Evolutionary conservation across 768 basidiomycete genomes (phyloP).

Genomic region (Fomitopsis pulvina): DNA sequence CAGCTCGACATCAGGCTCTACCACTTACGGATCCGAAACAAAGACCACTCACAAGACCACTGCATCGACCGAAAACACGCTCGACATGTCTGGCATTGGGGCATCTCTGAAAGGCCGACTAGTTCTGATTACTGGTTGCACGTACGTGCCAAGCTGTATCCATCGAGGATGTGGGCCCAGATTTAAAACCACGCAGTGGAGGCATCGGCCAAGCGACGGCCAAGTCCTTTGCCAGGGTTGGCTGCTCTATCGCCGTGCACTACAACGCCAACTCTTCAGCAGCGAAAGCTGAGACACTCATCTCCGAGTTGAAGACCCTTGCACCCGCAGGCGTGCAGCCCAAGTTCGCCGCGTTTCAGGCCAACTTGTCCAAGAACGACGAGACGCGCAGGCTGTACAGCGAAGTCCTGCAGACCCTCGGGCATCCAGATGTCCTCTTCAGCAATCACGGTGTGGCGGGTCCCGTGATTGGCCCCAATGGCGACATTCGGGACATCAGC

Average conservation of each 20-base stretch:
- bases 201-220: slow-evolving; percentile 50
- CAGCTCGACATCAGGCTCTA: neutral
- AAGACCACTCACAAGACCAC: too few relatives aligned
- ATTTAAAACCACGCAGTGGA: slow-evolving; percentile 27
- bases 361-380: slow-evolving; percentile 41
- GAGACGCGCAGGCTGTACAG: slow-evolving; percentile 35
- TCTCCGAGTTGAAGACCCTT: slow-evolving; percentile 26
- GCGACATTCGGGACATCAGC: slow-evolving; percentile 38
- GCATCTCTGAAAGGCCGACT: slow-evolving; percentile 25
- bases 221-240: slow-evolving; percentile 35
- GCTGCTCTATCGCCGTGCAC: slow-evolving; percentile 42
- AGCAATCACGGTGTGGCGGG: slow-evolving; percentile 43
- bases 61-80: too few relatives aligned
- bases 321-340: slow-evolving; percentile 22
- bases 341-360: slow-evolving; percentile 38
- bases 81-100: slow-evolving; percentile 1
- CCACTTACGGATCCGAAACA: neutral
- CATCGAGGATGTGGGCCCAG: neutral
- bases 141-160: slow-evolving; percentile 19
- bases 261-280: slow-evolving; percentile 33
- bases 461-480: slow-evolving; percentile 35
- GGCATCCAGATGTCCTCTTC: slow-evolving; percentile 45
- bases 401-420: slow-evolving; percentile 36
- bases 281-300: slow-evolving; percentile 32
- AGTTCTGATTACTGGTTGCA: slow-evolving; percentile 31